A percentile compares a stretch with the other conserved stretches of the same genome.
phyloP scores from a whole-genome alignment of 148 eudicot species.

The Silene conica region DNA sequence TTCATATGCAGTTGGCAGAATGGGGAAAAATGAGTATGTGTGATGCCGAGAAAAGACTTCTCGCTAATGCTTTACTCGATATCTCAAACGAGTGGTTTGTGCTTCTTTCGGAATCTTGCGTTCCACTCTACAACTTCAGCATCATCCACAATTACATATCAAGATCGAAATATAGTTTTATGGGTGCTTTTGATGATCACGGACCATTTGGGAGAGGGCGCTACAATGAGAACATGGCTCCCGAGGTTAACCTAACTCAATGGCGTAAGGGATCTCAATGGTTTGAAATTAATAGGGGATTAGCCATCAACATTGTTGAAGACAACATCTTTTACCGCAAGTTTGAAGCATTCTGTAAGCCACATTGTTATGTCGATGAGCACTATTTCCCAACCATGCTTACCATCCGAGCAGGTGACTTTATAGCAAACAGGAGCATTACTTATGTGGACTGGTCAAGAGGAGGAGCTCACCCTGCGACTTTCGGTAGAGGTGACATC shows the following conservation, averaged over 20 bases:
- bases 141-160: constrained; percentile 47
- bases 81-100: constrained; percentile 71
- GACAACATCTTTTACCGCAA: constrained; percentile 60
- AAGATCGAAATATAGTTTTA: constrained; percentile 57
- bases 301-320: constrained; percentile 49
- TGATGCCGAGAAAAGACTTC: constrained; percentile 81
- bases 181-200: constrained; percentile 66
- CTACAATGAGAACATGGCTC: constrained; percentile 57
- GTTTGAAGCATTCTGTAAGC: constrained; percentile 58
- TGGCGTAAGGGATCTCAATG: constrained; percentile 93
- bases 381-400: constrained; percentile 92
- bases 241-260: constrained; percentile 55
- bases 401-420: constrained; percentile 44
- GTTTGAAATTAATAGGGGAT: constrained; percentile 63
- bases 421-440: constrained; percentile 65
- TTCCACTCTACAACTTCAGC: constrained; percentile 69
- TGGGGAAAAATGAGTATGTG: constrained; percentile 97
- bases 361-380: constrained; percentile 78
- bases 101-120: constrained; percentile 79
- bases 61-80: constrained; percentile 80
- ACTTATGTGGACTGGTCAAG: constrained; percentile 97
- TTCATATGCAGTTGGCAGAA: constrained; percentile 40
- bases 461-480: constrained; percentile 82
- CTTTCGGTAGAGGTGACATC: constrained; percentile 60
- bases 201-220: constrained; percentile 86